Conservation (phyloP, 768 basidiomycete genomes). For the Phanerochaete carnosa region DNA sequence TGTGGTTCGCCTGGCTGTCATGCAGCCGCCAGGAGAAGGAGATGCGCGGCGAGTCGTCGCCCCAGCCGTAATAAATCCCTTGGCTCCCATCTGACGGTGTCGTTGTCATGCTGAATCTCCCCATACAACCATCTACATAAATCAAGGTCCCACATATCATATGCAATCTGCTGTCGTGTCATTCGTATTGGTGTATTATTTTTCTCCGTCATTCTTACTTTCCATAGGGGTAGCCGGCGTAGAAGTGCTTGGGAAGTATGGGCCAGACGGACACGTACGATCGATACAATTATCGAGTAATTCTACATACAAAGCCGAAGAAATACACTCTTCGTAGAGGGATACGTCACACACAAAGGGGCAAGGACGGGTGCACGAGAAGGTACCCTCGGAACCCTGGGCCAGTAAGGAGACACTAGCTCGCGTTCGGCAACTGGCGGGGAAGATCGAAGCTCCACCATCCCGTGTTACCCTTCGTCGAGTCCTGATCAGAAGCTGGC, state of each 20-base stretch:
- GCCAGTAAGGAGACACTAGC: too few relatives aligned
- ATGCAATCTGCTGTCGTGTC: neutral
- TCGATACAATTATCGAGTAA: neutral
- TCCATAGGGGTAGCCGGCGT: neutral
- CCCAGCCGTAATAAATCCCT: neutral
- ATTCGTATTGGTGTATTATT: neutral
- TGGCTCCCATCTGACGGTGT: neutral
- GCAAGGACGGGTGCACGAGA: too few relatives aligned
- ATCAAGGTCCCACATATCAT: neutral
- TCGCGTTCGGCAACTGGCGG: too few relatives aligned
- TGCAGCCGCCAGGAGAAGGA: constrained; percentile 48
- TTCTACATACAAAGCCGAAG: neutral
- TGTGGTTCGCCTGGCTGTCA: constrained; percentile 92
- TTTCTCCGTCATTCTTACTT: too few relatives aligned
- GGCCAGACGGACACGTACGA: neutral
- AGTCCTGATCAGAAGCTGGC: constrained; percentile 59
- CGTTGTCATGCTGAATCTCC: neutral
- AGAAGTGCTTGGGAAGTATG: neutral
- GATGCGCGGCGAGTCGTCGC: constrained; percentile 1
- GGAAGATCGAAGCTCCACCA: constrained; percentile 61
- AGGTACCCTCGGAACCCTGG: too few relatives aligned
- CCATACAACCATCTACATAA: neutral
- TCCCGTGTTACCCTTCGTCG: constrained; percentile 59
- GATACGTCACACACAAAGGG: too few relatives aligned
- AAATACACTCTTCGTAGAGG: neutral